phyloP scores from a whole-genome alignment of 2,329 filamentous ascomycete genomes.

The Cordyceps cicadae region DNA sequence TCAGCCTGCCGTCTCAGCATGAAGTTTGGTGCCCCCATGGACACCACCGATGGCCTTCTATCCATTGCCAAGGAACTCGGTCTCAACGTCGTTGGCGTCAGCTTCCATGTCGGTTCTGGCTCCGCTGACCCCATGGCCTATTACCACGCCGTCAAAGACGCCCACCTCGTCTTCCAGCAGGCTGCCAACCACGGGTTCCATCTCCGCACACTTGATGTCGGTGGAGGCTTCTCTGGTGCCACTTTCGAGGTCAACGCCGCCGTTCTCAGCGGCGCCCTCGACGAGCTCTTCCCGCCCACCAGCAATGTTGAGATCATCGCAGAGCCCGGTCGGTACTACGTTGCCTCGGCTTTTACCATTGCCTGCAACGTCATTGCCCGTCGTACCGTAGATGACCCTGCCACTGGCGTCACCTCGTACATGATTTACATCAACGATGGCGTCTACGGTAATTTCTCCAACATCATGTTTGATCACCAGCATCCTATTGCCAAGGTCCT shows the following conservation, averaged over 20 bases:
- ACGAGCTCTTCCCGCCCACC: slow-evolving; percentile 75
- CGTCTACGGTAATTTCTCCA: slow-evolving; percentile 96
- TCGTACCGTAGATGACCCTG: slow-evolving; percentile 71
- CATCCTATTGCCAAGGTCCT: slow-evolving; percentile 78
- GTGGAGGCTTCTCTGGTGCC: slow-evolving; percentile 85
- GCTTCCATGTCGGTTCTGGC: slow-evolving; percentile 95
- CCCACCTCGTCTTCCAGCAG: slow-evolving; percentile 80
- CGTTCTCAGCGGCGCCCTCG: slow-evolving; percentile 70
- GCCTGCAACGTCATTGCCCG: slow-evolving; percentile 95
- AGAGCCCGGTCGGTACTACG: slow-evolving; percentile 94
- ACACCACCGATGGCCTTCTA: slow-evolving; percentile 69
- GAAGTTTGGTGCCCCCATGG: slow-evolving; percentile 91
- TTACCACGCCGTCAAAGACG: slow-evolving; percentile 82
- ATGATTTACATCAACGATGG: slow-evolving; percentile 98
- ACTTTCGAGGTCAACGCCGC: slow-evolving; percentile 86
- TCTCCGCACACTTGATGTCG: slow-evolving; percentile 82
- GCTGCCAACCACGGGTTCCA: slow-evolving; percentile 67
- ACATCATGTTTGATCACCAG: slow-evolving; percentile 99
- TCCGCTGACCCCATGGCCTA: slow-evolving; percentile 91
- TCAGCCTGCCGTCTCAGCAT: slow-evolving; percentile 91
- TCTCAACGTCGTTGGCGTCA: slow-evolving; percentile 89
- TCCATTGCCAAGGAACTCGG: slow-evolving; percentile 71
- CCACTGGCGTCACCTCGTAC: slow-evolving; percentile 61
- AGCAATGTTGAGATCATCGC: slow-evolving; percentile 75
- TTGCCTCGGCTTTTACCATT: slow-evolving; percentile 84